Percentiles rank a stretch among this genome's conserved stretches.
phyloP scores from a whole-genome alignment of 805 yeast genomes.

The Ogataea allantospora region DNA sequence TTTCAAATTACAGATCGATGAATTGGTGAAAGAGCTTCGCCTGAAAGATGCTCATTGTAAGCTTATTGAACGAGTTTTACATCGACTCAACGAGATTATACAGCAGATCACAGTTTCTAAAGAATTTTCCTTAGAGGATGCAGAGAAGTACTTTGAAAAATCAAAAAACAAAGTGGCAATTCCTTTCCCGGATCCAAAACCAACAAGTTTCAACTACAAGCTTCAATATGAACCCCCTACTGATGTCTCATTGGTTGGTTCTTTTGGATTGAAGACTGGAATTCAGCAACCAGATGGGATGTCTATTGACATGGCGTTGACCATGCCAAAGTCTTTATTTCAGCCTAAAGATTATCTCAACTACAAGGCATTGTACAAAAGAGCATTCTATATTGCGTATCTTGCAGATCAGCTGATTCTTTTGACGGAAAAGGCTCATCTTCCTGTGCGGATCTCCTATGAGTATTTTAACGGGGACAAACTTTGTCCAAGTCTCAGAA shows the following conservation, averaged over 20 bases:
- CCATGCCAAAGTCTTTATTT: constrained; percentile 75
- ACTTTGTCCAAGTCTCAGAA: constrained; percentile 68
- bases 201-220: constrained; percentile 62
- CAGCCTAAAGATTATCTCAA: constrained; percentile 88
- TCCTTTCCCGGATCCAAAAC: constrained; percentile 92
- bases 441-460: constrained; percentile 62
- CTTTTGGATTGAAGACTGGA: constrained; percentile 84
- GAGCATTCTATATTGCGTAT: constrained; percentile 83
- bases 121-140: constrained; percentile 54
- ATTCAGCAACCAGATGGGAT: constrained; percentile 60
- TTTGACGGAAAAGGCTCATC: constrained; percentile 49
- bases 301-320: constrained; percentile 74
- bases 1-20: constrained; percentile 93
- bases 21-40: constrained; percentile 75
- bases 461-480: constrained; percentile 73
- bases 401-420: constrained; percentile 63
- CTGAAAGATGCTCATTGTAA: constrained; percentile 66
- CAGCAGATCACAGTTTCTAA: constrained; percentile 59
- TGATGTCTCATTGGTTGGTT: constrained; percentile 77
- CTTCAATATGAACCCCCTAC: constrained; percentile 70
- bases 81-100: constrained; percentile 66
- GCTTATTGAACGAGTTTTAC: constrained; percentile 71
- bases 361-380: constrained; percentile 84
- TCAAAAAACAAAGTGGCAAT: constrained; percentile 50
- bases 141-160: constrained; percentile 49